These are phyloP conservation scores for Curvularia spicifera DNA, from an alignment of 2,329 filamentous ascomycete genomes.

Conservation along the genomic window DNA sequence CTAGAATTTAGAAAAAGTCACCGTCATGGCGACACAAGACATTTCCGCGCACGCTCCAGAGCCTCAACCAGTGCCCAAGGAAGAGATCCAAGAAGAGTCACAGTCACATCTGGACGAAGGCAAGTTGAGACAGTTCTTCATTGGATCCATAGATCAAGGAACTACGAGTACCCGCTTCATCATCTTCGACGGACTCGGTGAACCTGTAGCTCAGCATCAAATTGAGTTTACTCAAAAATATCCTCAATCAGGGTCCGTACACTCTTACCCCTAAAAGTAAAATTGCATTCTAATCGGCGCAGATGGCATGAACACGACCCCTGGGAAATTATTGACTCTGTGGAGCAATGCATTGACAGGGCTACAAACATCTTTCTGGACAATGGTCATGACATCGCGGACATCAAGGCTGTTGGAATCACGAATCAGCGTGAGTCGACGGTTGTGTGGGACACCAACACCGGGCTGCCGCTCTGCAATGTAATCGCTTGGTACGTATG, in stretches of 20 bases:
- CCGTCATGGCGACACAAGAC: constrained; percentile 39
- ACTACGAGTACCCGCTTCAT: constrained; percentile 90
- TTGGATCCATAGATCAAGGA: constrained; percentile 89
- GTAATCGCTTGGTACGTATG: constrained; percentile 75
- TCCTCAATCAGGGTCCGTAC: constrained; percentile 78
- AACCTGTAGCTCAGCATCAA: constrained; percentile 82
- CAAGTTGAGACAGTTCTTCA: constrained; percentile 65
- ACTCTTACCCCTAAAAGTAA: neutral
- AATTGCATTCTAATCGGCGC: constrained; percentile 26
- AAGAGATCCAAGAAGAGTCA: constrained; percentile 30
- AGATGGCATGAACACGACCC: constrained; percentile 94
- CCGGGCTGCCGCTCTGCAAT: constrained; percentile 80
- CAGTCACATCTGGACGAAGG: constrained; percentile 41
- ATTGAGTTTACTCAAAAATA: constrained; percentile 86
- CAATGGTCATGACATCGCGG: constrained; percentile 69
- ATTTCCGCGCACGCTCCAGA: constrained; percentile 34
- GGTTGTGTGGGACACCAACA: constrained; percentile 81
- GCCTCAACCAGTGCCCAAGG: constrained; percentile 45
- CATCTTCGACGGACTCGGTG: constrained; percentile 82
- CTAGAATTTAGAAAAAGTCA: neutral
- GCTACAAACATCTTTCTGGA: constrained; percentile 73
- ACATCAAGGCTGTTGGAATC: constrained; percentile 81
- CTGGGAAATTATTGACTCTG: constrained; percentile 74
- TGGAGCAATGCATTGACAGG: constrained; percentile 79
- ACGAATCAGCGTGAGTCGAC: constrained; percentile 92